A percentile compares a stretch with the other conserved stretches of the same genome.
phyloP scores from a whole-genome alignment of 192 early-diverging fungal species.

The Funneliformis mosseae region DNA sequence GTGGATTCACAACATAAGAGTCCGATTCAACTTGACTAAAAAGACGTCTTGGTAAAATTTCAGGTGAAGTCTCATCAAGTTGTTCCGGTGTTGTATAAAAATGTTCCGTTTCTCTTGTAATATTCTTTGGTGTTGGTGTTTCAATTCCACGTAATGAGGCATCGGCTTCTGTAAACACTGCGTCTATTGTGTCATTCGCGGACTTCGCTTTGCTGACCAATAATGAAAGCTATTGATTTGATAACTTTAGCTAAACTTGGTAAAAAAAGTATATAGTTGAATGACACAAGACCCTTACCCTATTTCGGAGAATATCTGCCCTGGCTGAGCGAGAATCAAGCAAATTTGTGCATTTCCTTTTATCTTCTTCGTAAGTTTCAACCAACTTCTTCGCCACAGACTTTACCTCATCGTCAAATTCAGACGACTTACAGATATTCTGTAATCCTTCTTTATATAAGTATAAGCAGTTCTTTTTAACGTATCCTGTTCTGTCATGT shows the following conservation, averaged over 20 bases:
- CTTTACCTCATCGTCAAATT: constrained; percentile 3
- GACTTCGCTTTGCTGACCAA: not conserved
- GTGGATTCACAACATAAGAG: not conserved
- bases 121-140: not conserved
- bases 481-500: not conserved
- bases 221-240: not conserved
- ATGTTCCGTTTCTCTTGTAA: not conserved
- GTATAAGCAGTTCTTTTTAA: not conserved
- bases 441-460: constrained; percentile 19
- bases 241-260: not conserved
- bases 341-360: not conserved
- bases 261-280: not conserved
- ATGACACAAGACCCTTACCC: not conserved
- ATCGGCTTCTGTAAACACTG: not conserved
- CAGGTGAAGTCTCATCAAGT: not conserved
- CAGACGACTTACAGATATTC: not conserved
- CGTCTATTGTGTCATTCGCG: not conserved
- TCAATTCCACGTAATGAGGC: not conserved
- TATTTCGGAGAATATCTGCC: not conserved
- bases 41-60: not conserved
- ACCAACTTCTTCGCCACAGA: not conserved
- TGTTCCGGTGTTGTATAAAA: constrained; percentile 3
- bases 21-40: constrained; percentile 6
- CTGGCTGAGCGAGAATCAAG: not conserved
- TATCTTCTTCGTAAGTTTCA: not conserved